Conservation (phyloP, 2,329 filamentous ascomycete species). For the Fusarium foetens region DNA sequence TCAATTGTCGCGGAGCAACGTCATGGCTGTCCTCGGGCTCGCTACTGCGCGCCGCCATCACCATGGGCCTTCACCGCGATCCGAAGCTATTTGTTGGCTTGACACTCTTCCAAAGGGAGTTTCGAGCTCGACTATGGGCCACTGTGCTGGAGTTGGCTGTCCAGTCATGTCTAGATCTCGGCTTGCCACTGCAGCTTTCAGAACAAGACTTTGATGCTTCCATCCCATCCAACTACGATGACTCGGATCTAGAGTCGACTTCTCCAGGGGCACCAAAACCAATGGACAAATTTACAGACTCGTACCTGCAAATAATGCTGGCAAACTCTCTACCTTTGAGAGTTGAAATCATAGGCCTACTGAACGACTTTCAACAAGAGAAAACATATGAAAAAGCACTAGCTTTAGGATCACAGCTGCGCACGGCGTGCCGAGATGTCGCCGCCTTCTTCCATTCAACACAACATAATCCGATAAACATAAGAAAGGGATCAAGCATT, state of each 20-base stretch:
- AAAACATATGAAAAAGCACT: constrained; percentile 38
- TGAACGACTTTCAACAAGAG: constrained; percentile 38
- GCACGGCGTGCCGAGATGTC: constrained; percentile 37
- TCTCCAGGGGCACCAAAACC: constrained; percentile 6
- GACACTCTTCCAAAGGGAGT: constrained; percentile 34
- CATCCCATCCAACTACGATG: constrained; percentile 39
- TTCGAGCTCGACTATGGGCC: constrained; percentile 39
- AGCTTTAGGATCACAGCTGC: constrained; percentile 33
- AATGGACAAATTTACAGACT: constrained; percentile 31
- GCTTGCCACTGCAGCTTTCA: constrained; percentile 35
- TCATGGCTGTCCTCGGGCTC: constrained; percentile 43
- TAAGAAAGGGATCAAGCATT: constrained; percentile 5
- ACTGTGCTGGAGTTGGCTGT: constrained; percentile 40
- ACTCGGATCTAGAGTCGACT: constrained; percentile 32
- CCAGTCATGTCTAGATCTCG: constrained; percentile 40
- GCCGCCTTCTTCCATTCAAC: constrained; percentile 36
- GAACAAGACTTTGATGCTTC: constrained; percentile 34
- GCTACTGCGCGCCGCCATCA: constrained; percentile 40
- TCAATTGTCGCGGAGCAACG: constrained; percentile 41
- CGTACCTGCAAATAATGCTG: constrained; percentile 37
- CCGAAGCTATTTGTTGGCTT: constrained; percentile 35
- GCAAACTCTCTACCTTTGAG: constrained; percentile 37
- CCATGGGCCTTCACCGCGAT: constrained; percentile 43
- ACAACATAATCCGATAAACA: background rate
- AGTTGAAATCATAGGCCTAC: constrained; percentile 32